These are phyloP conservation scores for Aegilops longissima DNA, from an alignment of 176 grass and related monocot species.

Conservation along the genomic window DNA sequence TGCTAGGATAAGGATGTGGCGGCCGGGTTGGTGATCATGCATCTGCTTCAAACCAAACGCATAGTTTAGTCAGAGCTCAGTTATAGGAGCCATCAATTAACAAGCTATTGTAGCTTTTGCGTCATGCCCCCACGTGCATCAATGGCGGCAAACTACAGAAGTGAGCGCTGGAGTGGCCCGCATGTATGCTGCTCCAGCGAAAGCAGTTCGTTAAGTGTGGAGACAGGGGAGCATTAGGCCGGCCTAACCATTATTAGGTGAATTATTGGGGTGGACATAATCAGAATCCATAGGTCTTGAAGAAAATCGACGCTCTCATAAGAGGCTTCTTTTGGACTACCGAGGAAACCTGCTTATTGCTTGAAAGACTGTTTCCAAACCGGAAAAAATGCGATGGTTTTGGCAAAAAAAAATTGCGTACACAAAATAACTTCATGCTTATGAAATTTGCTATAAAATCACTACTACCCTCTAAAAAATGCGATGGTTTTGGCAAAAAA, in stretches of 20 bases:
- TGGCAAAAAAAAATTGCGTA: no score
- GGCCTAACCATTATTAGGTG: conserved; percentile 38
- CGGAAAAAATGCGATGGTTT: no score
- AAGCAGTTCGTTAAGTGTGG: conserved; percentile 7
- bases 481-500: no score
- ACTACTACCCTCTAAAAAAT: no score
- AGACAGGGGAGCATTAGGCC: conserved; percentile 31
- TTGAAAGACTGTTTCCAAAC: no score
- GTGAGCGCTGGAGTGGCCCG: conserved; percentile 27
- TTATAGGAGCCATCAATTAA: conserved; percentile 31
- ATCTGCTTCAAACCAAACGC: background rate
- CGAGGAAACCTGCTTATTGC: no score
- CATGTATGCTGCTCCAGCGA: conserved; percentile 41
- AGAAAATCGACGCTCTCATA: no score
- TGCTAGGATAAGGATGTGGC: conserved; percentile 48
- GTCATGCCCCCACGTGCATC: conserved; percentile 47
- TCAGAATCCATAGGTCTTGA: background rate
- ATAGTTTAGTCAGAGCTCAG: conserved; percentile 28
- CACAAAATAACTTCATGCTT: no score
- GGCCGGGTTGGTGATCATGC: conserved; percentile 30
- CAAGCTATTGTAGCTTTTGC: conserved; percentile 35
- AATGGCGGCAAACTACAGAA: conserved; percentile 25
- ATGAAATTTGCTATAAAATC: no score
- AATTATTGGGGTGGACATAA: conserved; percentile 24
- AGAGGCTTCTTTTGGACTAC: no score